Evolutionary conservation across 495 filamentous ascomycete genomes (phyloP).

Genomic region (Aspergillus kassunensis): DNA sequence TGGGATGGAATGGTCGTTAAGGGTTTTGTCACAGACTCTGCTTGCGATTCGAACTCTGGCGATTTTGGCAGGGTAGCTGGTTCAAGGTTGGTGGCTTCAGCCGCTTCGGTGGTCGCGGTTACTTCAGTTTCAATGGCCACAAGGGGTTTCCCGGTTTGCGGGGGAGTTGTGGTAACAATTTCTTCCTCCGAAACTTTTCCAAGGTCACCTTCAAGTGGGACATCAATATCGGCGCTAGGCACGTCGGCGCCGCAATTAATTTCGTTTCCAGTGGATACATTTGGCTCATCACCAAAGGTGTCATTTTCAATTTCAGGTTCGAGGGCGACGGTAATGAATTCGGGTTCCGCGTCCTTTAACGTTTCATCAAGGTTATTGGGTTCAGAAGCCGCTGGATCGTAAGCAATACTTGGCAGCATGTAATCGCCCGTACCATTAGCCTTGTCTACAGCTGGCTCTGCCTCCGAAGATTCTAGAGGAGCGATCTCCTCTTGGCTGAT

Average conservation of each 20-base stretch:
- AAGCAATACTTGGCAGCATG: slow-evolving; percentile 18
- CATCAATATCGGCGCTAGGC: slow-evolving; percentile 32
- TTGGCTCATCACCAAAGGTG: slow-evolving; percentile 22
- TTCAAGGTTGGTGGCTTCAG: slow-evolving; percentile 14
- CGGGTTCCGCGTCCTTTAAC: slow-evolving; percentile 18
- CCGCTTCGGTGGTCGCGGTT: slow-evolving; percentile 10
- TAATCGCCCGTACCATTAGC: slow-evolving; percentile 17
- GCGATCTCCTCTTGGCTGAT: slow-evolving; percentile 1
- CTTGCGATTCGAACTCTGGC: slow-evolving; percentile 17
- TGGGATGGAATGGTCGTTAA: slow-evolving; percentile 13
- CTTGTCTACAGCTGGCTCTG: slow-evolving; percentile 22
- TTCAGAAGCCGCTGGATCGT: background rate
- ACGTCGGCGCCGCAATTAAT: slow-evolving; percentile 33
- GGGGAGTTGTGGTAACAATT: slow-evolving; percentile 21
- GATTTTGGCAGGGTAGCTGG: slow-evolving; percentile 19
- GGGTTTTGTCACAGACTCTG: slow-evolving; percentile 18
- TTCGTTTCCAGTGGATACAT: slow-evolving; percentile 21
- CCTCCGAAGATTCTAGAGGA: slow-evolving; percentile 12
- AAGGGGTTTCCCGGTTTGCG: slow-evolving; percentile 18
- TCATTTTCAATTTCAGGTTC: slow-evolving; percentile 32
- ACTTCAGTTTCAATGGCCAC: slow-evolving; percentile 18
- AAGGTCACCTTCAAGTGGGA: slow-evolving; percentile 31
- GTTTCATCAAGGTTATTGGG: slow-evolving; percentile 6
- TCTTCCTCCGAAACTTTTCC: slow-evolving; percentile 25
- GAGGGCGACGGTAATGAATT: slow-evolving; percentile 16